These are phyloP conservation scores for Talaromyces borbonicus DNA, from an alignment of 495 filamentous ascomycete genomes.

Conservation along the genomic window DNA sequence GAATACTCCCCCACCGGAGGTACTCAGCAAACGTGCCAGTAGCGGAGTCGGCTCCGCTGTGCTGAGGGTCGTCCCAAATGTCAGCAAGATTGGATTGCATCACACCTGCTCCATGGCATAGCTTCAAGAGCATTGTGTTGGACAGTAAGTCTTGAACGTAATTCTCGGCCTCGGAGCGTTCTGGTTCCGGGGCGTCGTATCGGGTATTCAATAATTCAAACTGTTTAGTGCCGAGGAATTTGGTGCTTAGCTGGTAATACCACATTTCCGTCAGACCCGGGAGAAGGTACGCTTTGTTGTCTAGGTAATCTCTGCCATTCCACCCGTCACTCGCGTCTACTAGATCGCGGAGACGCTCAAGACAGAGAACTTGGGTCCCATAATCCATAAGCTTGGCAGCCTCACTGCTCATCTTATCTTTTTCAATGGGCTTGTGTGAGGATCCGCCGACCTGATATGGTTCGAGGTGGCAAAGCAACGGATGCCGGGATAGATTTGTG, in stretches of 20 bases:
- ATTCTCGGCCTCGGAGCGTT: neutral
- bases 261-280: neutral
- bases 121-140: neutral
- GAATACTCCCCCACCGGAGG: conserved; percentile 7
- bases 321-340: neutral
- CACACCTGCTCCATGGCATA: neutral
- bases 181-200: neutral
- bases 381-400: neutral
- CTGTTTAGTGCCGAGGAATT: neutral
- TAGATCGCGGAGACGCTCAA: neutral
- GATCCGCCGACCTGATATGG: neutral
- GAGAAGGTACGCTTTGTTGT: neutral
- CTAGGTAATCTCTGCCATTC: neutral
- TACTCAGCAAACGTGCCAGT: conserved; percentile 10
- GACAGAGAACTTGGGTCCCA: neutral
- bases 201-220: neutral
- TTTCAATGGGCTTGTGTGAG: neutral
- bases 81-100: neutral
- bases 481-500: conserved; percentile 1
- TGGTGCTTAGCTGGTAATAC: neutral
- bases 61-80: conserved; percentile 5
- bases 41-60: conserved; percentile 4
- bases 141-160: neutral
- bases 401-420: neutral
- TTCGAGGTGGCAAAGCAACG: neutral